Evolutionary conservation across 345 rosid genomes (phyloP).

Genomic region (Citrus medica): DNA sequence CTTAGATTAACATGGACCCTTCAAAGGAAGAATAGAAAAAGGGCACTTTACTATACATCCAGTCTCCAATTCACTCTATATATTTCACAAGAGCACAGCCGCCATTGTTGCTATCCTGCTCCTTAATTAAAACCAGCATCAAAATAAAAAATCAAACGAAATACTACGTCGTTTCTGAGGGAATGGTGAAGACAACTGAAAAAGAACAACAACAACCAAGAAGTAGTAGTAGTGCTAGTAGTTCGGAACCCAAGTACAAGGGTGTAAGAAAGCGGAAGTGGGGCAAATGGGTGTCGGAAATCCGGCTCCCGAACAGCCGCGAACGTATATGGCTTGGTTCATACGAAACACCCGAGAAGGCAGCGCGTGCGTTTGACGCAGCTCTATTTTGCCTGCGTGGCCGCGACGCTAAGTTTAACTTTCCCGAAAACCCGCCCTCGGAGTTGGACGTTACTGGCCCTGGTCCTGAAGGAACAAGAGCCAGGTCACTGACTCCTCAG

Average conservation of each 20-base stretch:
- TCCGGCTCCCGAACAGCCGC: slow-evolving; percentile 85
- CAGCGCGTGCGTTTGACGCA: slow-evolving; percentile 94
- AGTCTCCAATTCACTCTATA: neutral
- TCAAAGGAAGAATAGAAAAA: neutral
- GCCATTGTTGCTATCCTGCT: slow-evolving; percentile 14
- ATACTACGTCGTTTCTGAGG: neutral
- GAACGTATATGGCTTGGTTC: slow-evolving; percentile 94
- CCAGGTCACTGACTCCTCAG: slow-evolving; percentile 36
- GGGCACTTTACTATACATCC: neutral
- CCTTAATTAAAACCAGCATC: neutral
- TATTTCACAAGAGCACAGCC: slow-evolving; percentile 3
- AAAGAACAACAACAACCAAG: neutral
- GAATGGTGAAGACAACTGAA: slow-evolving; percentile 19
- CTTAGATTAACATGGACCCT: neutral
- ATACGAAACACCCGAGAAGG: slow-evolving; percentile 64
- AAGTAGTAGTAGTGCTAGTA: neutral
- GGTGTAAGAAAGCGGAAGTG: slow-evolving; percentile 90
- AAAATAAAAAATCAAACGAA: neutral
- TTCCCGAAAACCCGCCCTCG: slow-evolving; percentile 55
- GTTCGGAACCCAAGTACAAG: slow-evolving; percentile 48
- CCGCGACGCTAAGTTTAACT: slow-evolving; percentile 54
- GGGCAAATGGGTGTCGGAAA: slow-evolving; percentile 97
- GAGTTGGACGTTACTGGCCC: slow-evolving; percentile 26
- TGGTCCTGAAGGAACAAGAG: slow-evolving; percentile 12
- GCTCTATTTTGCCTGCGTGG: slow-evolving; percentile 77